Base-by-base conservation (phyloP, 257 asterid species). In the Parsonsia alboflavescens region DNA sequence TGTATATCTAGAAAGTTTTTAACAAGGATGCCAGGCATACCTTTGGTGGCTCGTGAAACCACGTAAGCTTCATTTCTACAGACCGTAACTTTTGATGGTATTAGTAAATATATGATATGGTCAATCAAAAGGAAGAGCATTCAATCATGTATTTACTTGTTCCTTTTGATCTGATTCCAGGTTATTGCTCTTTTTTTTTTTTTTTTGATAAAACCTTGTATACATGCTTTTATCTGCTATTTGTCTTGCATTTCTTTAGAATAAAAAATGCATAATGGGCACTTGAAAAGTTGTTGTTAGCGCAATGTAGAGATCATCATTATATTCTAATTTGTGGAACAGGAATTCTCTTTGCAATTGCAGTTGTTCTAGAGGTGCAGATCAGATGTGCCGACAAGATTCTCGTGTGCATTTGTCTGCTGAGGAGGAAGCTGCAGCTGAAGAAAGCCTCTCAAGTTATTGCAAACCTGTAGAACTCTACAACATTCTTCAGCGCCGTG, bases 391-490 rank as follows among this genome's bases (percentile, higher is more conserved):
- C 86, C 95, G 96, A 68, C 97, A 91, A 77, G 98, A 87, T 79
- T 88, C 93, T 74, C 93, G 92, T 79, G 86, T 84, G 59, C 92
- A 88, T 75, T 87, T 95, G 87, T 88, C 99, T 73, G 87, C 91
- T 33, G 98, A 95, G 78, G 97, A 92, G 87, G 93, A 92, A 83
- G 86, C 82, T 79, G 96, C 92, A 70, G 97, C 96, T 36, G 98
- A 95, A 86, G 98, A 90, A 84, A 90, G 99, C 86, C 96, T 95
- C 49, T 85, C 97, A 59, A 82, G 75, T 71, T 95, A 92, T 77
- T 92, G 98, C 93, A 95, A 95, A 86, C 99, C 99, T 28, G 97
- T 95, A 74, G 99, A 95, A 49, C 77, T 92, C 63, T 95, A 95
- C 83, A 95, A 95, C 82, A 92, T 95, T 74, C 90, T 95, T 73